These are phyloP conservation scores for Yamadazyma tumulicola DNA, from an alignment of 805 yeast species.

Conservation along the genomic window DNA sequence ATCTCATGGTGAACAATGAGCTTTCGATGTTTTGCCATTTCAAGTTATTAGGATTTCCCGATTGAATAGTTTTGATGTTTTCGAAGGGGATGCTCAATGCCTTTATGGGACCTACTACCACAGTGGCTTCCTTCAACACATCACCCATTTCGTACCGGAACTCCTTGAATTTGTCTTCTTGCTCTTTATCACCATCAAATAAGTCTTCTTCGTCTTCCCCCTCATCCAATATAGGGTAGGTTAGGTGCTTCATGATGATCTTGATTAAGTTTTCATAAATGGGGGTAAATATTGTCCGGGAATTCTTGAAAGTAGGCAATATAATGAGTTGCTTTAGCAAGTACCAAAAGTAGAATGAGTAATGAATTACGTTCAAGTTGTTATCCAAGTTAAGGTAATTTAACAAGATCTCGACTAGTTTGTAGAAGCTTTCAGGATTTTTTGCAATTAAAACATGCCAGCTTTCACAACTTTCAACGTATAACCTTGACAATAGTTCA, in stretches of 20 bases:
- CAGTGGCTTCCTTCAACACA: conserved; percentile 93
- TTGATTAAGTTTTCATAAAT: conserved; percentile 56
- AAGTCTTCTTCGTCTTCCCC: conserved; percentile 21
- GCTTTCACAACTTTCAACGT: conserved; percentile 90
- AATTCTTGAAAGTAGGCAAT: conserved; percentile 53
- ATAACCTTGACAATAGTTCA: conserved; percentile 69
- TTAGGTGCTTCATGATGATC: conserved; percentile 63
- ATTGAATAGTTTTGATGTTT: conserved; percentile 43
- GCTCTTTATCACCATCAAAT: conserved; percentile 69
- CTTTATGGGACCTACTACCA: conserved; percentile 72
- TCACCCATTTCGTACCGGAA: conserved; percentile 97
- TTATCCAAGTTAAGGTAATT: conserved; percentile 70
- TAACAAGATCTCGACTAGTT: conserved; percentile 67
- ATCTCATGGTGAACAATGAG: conserved; percentile 80
- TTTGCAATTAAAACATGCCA: conserved; percentile 88
- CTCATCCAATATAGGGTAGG: conserved; percentile 53
- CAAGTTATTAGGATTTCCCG: conserved; percentile 21
- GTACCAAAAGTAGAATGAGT: conserved; percentile 92
- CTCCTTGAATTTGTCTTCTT: conserved; percentile 88
- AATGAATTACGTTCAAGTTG: conserved; percentile 85
- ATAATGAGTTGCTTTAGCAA: conserved; percentile 68
- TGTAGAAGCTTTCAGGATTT: conserved; percentile 56
- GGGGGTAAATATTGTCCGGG: conserved; percentile 49
- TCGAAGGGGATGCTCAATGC: conserved; percentile 71
- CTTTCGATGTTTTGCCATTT: conserved; percentile 89